Base-by-base conservation (phyloP, 345 rosid genomes). In the Salix udensis region DNA sequence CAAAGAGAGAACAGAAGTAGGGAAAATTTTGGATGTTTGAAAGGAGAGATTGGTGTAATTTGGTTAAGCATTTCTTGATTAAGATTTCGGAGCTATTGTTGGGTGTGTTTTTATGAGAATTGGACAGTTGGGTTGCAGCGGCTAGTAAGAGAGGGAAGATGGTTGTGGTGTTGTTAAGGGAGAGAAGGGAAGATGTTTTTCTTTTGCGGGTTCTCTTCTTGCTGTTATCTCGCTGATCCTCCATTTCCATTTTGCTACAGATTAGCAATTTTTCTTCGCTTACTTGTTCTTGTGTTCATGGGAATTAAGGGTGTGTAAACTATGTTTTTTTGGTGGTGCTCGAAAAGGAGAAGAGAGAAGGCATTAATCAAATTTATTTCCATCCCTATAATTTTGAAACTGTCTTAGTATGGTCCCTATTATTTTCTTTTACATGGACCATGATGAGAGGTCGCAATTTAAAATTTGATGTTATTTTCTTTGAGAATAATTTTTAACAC, bases 101-200 rank as follows among this genome's bases (percentile, higher is more conserved):
- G 67, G 64, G 71, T 7, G 21, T n/a, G 6, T 52, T 23, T 21
- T 34, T 52, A 36, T 30, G 58, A 52, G 66, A 52, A 48, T 64
- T 78, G 58, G 39, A 52, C 53, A 73, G 79, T 1, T 88, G 28
- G 12, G 88, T 82, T 40, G 46, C n/a, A 11, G 77, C 76, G 13
- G 89, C 86, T 40, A 84, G 69, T 50, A 88, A 76, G 71, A 85
- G 77, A 62, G 84, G 65, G 77, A 87, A 79, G 67, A 82, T 60
- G 14, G 72, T 69, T 62, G 70, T 8, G 13, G 75, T 23, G 28
- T 61, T 52, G 50, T 28, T 66, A 21, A 12, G 69, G 30, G 5
- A 19, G 46, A 15, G 10, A 12, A 19, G 69, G 13, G 9, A 24
- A 37, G 16, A 16, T 23, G n/a, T 18, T 52, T 79, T 70, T 16